Evolutionary conservation across 345 rosid species (phyloP), one percentile per base, ranked within the genome.

Genomic region (Kernera saxatilis): DNA sequence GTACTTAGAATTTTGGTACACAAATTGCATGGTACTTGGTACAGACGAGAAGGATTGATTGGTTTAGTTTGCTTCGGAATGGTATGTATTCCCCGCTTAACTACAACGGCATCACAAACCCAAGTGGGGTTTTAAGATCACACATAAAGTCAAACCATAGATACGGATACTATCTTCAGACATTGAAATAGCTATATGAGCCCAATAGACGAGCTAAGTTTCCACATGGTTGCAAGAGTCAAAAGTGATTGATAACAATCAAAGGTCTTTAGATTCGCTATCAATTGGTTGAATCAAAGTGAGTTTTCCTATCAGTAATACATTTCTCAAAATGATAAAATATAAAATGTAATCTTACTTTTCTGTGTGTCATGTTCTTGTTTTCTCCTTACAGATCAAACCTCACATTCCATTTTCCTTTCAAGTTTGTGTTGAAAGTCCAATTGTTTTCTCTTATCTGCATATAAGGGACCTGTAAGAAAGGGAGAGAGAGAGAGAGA

Each of bases 391-490:
- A 89, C 56, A 89, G 84, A 75, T 87, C 96, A 43, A 59, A 84
- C 78, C 88, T 85, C 73, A 88, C 81, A 33, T 83, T 88, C 93
- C 98, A 93, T 84, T 70, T 82, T 49, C 96, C 96, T 58, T 88
- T 85, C 72, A 75, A 53, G 74, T 90, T 92, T 3, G 84, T 91
- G 66, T 86, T 87, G 61, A 93, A 50, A 19, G 93, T 86, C 97
- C 92, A 93, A 67, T 88, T 93, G 68, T 88, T 93, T 73, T 93
- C 98, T 79, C 87, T 84, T 23, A 93, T 78, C 81, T 90, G 98
- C 79, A 90, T 17, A 78, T 93, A 90, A 3, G 96, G 89, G 45
- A 86, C 80, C 97, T 93, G 90, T 9, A 50, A 60, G 71, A 59
- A 50, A 59, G 63, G 2, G 19, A 13, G 45, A 52, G 37, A 19